Evolutionary conservation across 2,329 filamentous ascomycete genomes (phyloP), one percentile per base, ranked within the genome.

Genomic region (Hymenoscyphus fraxineus): DNA sequence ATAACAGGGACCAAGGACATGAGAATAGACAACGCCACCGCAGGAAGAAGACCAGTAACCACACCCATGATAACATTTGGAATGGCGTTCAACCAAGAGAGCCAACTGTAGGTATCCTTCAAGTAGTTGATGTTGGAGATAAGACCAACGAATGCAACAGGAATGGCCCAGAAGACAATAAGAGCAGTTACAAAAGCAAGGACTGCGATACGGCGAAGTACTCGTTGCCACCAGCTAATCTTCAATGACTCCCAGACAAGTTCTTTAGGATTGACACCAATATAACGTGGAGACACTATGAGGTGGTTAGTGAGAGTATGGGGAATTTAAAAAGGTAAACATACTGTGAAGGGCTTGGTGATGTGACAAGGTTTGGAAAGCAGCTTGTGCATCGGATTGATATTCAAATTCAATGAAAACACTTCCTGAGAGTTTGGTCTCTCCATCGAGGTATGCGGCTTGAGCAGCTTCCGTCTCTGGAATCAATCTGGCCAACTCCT

Each of bases 321-420:
- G 40, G 4, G 13, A 10, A 38, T 15, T 19, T 12, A 13, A 5
- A 93, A 58, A 27, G 3, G 16, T 15, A 7, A 27, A 60, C 67
- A 63, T 70, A 72, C 70, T 75, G 74, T 94, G 92, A 44, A 96
- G 80, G 40, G 91, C 89, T 64, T 92, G 88, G 77, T 97, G 93
- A 77, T 97, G 93, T 2, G 93, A 88, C 9, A 98, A 82, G 31
- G 90, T 88, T 76, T 99, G 95, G 75, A 87, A 94, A 15, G 94
- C 94, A 61, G 85, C 83, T 77, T 99, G 93, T 15, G 95, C 95
- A 63, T 91, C 90, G 63, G 89, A 85, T 75, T 97, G 92, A 1
- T 84, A 87, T 66, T 85, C 83, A 73, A 98, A 99, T 75, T 98
- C 93, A 68, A 99, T 88, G 72, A 99, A 99, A 12, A 95, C 91